Evolutionary conservation across 768 basidiomycete genomes (phyloP), one percentile per base, ranked within the genome.

Genomic region (Paxillus involutus): DNA sequence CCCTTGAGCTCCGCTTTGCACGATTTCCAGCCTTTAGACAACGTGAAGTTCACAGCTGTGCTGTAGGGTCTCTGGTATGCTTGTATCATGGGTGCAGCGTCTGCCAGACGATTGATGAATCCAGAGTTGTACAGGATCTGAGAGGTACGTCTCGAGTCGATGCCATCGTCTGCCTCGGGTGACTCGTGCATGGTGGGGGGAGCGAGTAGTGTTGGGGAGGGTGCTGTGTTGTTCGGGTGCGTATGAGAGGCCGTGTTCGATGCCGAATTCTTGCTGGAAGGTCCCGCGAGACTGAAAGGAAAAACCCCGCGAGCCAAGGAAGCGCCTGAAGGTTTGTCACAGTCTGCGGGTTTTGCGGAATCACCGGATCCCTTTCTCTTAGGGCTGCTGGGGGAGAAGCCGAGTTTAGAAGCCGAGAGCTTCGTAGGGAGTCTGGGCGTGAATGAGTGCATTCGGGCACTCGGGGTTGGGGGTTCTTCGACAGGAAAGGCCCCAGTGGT

Each of bases 1-100:
- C 92, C 93, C 63, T 90, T 88, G 26, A 95, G 73, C 60, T 91
- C 87, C 43, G 88, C 78, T 68, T 94, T 93, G 75, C 81, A 91
- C 5, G 89, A 83, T 66, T 94, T 94, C 93, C 93, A 95, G 0
- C 84, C 84, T 60, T 91, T 91, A 0, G 79, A 67, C 2, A 84
- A 69, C 1, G 77, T 57, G 32, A 71, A 58, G 39, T 73, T 71
- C 7, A 62, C 59, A 35, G 76, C 69, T n/a, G 70, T 61, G 39
- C 50, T 65, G 47, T 71, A 71, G 3, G 63, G 59, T 26, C 53
- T 53, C 45, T 64, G 62, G 13, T 70, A 68, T 26, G 68, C 62
- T 58, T 67, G 61, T 53, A 63, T 65, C 58, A 70, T 66, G 0
- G 83, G 79, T 2, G 78, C 73, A 47, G 83, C 81, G 12, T 80